Base-by-base conservation (phyloP, 805 yeast genomes). In the Ogataea pignaliae region DNA sequence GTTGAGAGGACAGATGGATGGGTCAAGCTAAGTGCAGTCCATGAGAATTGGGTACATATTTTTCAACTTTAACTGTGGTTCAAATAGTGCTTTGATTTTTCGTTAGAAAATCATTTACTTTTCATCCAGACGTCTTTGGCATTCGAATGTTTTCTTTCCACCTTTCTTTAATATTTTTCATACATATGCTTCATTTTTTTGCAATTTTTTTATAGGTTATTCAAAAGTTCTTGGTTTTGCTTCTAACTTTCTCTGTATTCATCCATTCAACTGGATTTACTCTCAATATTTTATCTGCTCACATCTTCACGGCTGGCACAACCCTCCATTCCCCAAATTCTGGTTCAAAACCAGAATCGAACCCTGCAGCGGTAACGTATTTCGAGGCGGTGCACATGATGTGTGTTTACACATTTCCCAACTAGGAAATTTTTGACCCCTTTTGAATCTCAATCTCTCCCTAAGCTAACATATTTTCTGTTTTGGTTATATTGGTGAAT, bases 31-130 rank as follows among this genome's bases (percentile, higher is more conserved):
- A 29, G 21, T 8, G 63, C 55, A 14, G 48, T 50, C 11, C 51
- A 55, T 33, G 59, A 57, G 37, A 40, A 44, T 12, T 59, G 59
- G 55, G 38, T 16, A 10, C 31, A 36, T 15, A 36, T 15, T 16
- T 26, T 38, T 15, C 36, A 21, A 5, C 13, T 37, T 30, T 29
- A 12, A 15, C 26, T 21, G 26, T 21, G 26, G 26, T 21, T 21
- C 26, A 3, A 13, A n/a, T 30, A 13, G 14, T 37, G 34, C 11
- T 36, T 36, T 36, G 4, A 15, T 31, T 28, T 30, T 28, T 8
- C n/a, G n/a, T n/a, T n/a, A n/a, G n/a, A n/a, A n/a, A n/a, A n/a
- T n/a, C n/a, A n/a, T n/a, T n/a, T n/a, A n/a, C n/a, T n/a, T n/a
- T n/a, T n/a, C n/a, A n/a, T n/a, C n/a, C n/a, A n/a, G n/a, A n/a